Percentiles rank a stretch among this genome's conserved stretches.
Conservation (phyloP, 345 rosid genomes). For the Lepidium sativum region DNA sequence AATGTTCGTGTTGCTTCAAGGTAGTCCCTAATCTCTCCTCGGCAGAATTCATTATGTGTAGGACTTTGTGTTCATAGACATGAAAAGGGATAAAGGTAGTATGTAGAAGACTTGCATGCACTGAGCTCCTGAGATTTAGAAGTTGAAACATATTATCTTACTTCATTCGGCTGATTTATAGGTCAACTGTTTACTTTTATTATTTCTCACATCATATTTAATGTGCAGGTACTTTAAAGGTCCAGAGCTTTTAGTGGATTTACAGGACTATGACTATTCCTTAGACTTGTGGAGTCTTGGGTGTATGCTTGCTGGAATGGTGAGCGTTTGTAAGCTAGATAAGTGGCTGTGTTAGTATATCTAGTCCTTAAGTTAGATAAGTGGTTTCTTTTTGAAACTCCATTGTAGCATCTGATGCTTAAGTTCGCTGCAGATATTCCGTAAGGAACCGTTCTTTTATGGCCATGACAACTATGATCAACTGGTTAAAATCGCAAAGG, state of each 20-base stretch:
- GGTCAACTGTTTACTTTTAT: neutral
- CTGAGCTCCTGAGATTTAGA: neutral
- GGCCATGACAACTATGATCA: constrained; percentile 99
- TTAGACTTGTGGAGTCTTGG: constrained; percentile 99
- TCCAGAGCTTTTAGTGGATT: constrained; percentile 96
- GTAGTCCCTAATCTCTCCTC: constrained; percentile 27
- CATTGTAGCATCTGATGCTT: constrained; percentile 25
- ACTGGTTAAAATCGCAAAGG: constrained; percentile 96
- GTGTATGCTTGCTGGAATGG: constrained; percentile 99
- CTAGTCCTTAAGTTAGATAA: neutral
- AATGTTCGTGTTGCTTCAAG: constrained; percentile 98
- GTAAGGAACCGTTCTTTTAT: constrained; percentile 97
- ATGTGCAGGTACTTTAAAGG: constrained; percentile 89
- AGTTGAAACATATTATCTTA: neutral
- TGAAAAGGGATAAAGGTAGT: neutral
- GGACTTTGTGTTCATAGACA: neutral
- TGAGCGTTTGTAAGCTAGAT: constrained; percentile 23
- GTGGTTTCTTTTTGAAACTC: neutral
- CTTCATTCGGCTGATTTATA: neutral
- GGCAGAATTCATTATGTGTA: neutral
- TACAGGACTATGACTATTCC: constrained; percentile 97
- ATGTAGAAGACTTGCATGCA: neutral
- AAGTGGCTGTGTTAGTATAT: neutral
- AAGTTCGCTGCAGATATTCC: constrained; percentile 65
- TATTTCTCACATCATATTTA: neutral